Conservation (phyloP, 768 basidiomycete species). For the Lanmaoa rubissima region DNA sequence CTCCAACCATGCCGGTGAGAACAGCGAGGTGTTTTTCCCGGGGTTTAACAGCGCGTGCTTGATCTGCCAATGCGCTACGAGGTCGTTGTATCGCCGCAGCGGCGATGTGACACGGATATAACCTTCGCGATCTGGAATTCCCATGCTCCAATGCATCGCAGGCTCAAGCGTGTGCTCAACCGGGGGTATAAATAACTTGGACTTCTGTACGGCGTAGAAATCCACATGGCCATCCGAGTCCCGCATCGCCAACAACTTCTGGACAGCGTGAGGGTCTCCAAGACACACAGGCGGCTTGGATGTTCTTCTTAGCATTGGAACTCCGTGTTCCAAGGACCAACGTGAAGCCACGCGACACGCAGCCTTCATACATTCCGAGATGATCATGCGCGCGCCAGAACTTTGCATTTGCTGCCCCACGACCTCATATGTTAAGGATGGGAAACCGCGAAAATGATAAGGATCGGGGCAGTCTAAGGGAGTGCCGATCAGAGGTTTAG, state of each 20-base stretch:
- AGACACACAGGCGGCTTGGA: slow-evolving; percentile 32
- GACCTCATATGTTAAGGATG: slow-evolving; percentile 47
- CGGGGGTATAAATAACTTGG: slow-evolving; percentile 33
- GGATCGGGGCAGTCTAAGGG: slow-evolving; percentile 29
- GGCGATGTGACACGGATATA: slow-evolving; percentile 87
- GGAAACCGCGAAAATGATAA: slow-evolving; percentile 49
- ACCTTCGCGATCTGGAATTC: slow-evolving; percentile 69
- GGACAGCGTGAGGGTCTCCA: slow-evolving; percentile 34
- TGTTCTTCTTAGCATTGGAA: slow-evolving; percentile 66
- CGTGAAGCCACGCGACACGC: slow-evolving; percentile 74
- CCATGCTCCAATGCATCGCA: slow-evolving; percentile 64
- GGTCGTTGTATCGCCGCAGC: slow-evolving; percentile 78
- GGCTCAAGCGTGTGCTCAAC: slow-evolving; percentile 53
- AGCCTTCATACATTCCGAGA: slow-evolving; percentile 81
- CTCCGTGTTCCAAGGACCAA: slow-evolving; percentile 56
- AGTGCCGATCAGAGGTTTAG: slow-evolving; percentile 33
- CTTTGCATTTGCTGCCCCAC: slow-evolving; percentile 20
- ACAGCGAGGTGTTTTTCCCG: slow-evolving; percentile 37
- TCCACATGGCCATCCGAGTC: slow-evolving; percentile 45
- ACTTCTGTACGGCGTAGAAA: slow-evolving; percentile 33
- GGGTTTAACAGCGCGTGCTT: slow-evolving; percentile 63
- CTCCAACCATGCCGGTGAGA: slow-evolving; percentile 47
- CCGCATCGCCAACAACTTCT: slow-evolving; percentile 49
- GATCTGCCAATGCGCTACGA: slow-evolving; percentile 91
- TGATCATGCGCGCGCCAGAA: slow-evolving; percentile 49